phyloP scores from a whole-genome alignment of 2,329 filamentous ascomycete species.

The Lecanoromycetidae sp. region DNA sequence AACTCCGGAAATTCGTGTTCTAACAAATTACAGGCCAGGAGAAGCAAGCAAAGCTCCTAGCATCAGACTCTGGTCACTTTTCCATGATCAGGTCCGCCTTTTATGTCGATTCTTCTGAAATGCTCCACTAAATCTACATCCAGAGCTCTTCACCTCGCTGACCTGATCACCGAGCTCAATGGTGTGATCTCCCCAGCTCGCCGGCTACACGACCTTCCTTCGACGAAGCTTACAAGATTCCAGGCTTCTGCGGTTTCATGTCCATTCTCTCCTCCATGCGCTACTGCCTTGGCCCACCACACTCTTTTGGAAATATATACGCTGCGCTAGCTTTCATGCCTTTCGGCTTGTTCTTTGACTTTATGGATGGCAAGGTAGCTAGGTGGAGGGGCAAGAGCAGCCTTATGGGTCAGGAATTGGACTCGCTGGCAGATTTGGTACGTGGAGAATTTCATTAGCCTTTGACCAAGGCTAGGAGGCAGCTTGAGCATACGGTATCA shows the following conservation, averaged over 20 bases:
- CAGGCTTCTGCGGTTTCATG: constrained; percentile 55
- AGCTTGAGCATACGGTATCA: not conserved
- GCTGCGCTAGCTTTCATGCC: constrained; percentile 76
- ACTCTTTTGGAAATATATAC: constrained; percentile 59
- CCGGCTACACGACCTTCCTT: not conserved
- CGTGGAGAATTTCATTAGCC: constrained; percentile 20
- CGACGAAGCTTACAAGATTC: not conserved
- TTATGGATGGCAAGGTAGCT: constrained; percentile 93
- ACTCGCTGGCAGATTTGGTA: constrained; percentile 91
- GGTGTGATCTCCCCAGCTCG: constrained; percentile 23
- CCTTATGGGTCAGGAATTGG: constrained; percentile 94
- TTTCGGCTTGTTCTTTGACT: constrained; percentile 91
- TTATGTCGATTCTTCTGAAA: not conserved
- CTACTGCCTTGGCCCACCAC: constrained; percentile 67
- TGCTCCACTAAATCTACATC: constrained; percentile 3
- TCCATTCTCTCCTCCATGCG: constrained; percentile 91
- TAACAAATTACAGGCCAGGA: constrained; percentile 28
- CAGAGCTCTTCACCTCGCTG: constrained; percentile 39
- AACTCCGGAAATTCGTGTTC: not conserved
- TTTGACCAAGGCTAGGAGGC: not conserved
- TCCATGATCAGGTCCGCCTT: constrained; percentile 36
- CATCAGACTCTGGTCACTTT: constrained; percentile 38
- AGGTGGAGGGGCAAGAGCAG: constrained; percentile 94
- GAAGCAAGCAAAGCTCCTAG: constrained; percentile 39
- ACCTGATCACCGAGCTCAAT: constrained; percentile 39